These are phyloP conservation scores for Podaxis sp. DNA, from an alignment of 768 basidiomycete species.

Conservation along the genomic window DNA sequence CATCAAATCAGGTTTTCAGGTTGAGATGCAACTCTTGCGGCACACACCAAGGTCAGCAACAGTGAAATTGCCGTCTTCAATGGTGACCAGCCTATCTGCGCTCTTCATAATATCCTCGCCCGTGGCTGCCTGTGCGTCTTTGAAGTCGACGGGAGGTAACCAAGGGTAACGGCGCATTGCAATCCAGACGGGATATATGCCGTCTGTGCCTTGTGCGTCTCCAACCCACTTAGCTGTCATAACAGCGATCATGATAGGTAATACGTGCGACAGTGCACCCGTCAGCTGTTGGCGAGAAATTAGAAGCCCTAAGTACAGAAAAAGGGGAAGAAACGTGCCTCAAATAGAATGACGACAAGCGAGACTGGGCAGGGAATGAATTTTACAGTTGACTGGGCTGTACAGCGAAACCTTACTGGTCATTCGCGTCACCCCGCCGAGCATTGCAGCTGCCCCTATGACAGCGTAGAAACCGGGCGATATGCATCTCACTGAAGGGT, in stretches of 20 bases:
- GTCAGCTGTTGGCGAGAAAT: conserved; percentile 44
- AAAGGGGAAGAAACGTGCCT: conserved; percentile 32
- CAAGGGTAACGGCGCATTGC: conserved; percentile 68
- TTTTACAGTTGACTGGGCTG: neutral
- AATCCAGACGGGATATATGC: conserved; percentile 71
- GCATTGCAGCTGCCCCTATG: conserved; percentile 71
- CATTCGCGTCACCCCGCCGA: conserved; percentile 75
- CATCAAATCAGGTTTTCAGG: neutral
- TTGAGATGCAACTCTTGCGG: neutral
- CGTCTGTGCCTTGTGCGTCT: conserved; percentile 64
- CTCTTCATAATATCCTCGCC: conserved; percentile 61
- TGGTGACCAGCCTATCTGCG: conserved; percentile 41
- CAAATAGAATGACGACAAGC: conserved; percentile 72
- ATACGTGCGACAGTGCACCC: conserved; percentile 74
- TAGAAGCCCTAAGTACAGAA: neutral
- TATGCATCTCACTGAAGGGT: conserved; percentile 62
- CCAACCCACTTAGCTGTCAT: conserved; percentile 77
- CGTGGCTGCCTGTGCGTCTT: conserved; percentile 53
- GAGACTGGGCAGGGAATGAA: conserved; percentile 43
- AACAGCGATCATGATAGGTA: conserved; percentile 78
- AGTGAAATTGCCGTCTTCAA: conserved; percentile 45
- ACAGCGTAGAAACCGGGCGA: conserved; percentile 77
- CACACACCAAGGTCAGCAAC: conserved; percentile 44
- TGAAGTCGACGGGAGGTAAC: conserved; percentile 61
- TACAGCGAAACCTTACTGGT: conserved; percentile 43